Percentiles rank a stretch among this genome's conserved stretches.
phyloP scores from a whole-genome alignment of 306 rosid species.

The Cucurbita moschata region DNA sequence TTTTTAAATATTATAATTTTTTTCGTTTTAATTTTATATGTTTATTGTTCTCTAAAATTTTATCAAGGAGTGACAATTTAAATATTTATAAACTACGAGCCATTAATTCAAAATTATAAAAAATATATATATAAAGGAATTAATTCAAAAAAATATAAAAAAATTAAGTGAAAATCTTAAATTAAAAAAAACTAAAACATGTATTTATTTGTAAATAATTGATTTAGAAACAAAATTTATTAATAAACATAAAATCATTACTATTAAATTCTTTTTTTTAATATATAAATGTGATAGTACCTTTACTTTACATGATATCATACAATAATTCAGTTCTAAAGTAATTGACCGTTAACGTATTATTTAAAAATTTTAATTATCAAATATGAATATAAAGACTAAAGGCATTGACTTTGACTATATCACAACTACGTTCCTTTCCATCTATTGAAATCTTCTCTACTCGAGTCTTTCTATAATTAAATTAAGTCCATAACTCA shows the following conservation, averaged over 20 bases:
- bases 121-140: too few species aligned
- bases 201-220: too few species aligned
- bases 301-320: background rate
- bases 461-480: background rate
- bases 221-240: background rate
- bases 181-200: too few species aligned
- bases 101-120: too few species aligned
- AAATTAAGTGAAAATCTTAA: too few species aligned
- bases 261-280: background rate
- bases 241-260: background rate
- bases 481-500: too few species aligned
- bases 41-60: too few species aligned
- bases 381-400: background rate
- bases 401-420: background rate
- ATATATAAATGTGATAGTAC: background rate
- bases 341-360: background rate
- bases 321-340: background rate
- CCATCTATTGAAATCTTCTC: background rate
- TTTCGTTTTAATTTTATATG: too few species aligned
- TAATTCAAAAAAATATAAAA: too few species aligned
- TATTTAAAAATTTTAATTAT: background rate
- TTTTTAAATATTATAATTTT: too few species aligned
- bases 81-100: too few species aligned
- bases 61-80: too few species aligned
- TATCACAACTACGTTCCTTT: background rate